Conservation (phyloP, 2,329 filamentous ascomycete genomes). For the Aaosphaeria arxii region DNA sequence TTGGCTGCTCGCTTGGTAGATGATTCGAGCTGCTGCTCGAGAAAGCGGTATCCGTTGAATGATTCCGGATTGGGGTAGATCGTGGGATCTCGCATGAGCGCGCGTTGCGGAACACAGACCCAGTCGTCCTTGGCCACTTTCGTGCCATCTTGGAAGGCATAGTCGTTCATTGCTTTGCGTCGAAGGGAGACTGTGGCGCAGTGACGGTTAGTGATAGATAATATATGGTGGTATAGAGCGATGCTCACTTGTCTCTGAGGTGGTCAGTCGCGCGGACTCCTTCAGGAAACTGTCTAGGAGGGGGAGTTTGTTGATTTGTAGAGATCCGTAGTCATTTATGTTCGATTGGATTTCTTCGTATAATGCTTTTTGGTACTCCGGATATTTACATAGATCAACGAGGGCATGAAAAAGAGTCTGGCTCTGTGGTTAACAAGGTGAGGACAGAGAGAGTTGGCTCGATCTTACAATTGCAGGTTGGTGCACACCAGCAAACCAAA, state of each 20-base stretch:
- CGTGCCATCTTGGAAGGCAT: slow-evolving; percentile 13
- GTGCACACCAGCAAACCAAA: no score
- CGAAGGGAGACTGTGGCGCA: slow-evolving; percentile 1
- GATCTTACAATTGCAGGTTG: no score
- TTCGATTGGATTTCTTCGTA: no score
- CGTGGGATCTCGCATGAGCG: slow-evolving; percentile 6
- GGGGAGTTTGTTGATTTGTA: slow-evolving; percentile 8
- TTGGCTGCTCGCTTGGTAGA: neutral
- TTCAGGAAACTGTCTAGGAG: slow-evolving; percentile 13
- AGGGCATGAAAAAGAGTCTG: slow-evolving; percentile 7
- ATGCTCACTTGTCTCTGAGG: slow-evolving; percentile 7
- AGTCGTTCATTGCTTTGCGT: slow-evolving; percentile 11
- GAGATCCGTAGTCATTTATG: neutral
- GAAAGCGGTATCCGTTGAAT: slow-evolving; percentile 9
- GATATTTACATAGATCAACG: slow-evolving; percentile 10
- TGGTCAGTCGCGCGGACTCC: slow-evolving; percentile 9
- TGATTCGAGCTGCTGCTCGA: neutral
- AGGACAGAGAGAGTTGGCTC: no score
- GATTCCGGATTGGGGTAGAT: slow-evolving; percentile 5
- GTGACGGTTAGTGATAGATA: neutral
- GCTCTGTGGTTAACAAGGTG: neutral
- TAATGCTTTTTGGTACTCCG: slow-evolving; percentile 6
- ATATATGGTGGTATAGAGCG: neutral
- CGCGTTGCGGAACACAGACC: slow-evolving; percentile 8
- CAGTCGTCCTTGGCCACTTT: slow-evolving; percentile 9